phyloP scores from a whole-genome alignment of 2,329 filamentous ascomycete species.

The Pezicula neosporulosa region DNA sequence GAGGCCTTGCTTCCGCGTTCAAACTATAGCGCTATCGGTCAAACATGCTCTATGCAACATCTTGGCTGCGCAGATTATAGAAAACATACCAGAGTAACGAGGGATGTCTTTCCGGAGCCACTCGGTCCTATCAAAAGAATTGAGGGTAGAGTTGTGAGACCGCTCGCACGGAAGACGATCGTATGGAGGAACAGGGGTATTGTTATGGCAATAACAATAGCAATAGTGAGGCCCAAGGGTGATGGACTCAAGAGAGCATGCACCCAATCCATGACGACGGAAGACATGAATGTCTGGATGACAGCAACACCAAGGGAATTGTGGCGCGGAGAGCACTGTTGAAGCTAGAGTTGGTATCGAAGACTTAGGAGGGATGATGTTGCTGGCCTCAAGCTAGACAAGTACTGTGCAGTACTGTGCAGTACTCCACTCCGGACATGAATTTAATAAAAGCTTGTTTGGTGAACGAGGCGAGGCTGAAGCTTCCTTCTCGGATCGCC shows the following conservation, averaged over 20 bases:
- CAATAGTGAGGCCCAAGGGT: conserved; percentile 59
- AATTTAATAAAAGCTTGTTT: too few relatives aligned
- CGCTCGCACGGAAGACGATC: conserved; percentile 62
- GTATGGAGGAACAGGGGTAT: conserved; percentile 76
- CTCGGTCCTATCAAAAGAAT: conserved; percentile 80
- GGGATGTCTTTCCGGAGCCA: conserved; percentile 81
- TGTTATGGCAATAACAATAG: conserved; percentile 65
- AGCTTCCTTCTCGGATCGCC: too few relatives aligned
- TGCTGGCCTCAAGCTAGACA: too few relatives aligned
- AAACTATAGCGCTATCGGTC: conserved; percentile 28
- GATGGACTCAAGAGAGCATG: conserved; percentile 59
- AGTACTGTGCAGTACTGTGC: too few relatives aligned
- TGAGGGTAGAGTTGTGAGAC: conserved; percentile 67
- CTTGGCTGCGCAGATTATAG: neutral
- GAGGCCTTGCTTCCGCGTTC: conserved; percentile 46
- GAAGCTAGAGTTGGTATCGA: neutral
- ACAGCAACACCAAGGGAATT: neutral
- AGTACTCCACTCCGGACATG: too few relatives aligned
- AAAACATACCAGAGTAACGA: conserved; percentile 67
- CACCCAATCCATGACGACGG: conserved; percentile 29
- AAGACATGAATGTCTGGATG: conserved; percentile 1
- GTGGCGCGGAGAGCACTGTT: neutral
- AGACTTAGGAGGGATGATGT: too few relatives aligned
- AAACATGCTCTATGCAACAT: conserved; percentile 2
- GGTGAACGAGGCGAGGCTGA: too few relatives aligned